Conservation (phyloP, 1,139 yeast species). For the Debaryomyces singareniensis region DNA sequence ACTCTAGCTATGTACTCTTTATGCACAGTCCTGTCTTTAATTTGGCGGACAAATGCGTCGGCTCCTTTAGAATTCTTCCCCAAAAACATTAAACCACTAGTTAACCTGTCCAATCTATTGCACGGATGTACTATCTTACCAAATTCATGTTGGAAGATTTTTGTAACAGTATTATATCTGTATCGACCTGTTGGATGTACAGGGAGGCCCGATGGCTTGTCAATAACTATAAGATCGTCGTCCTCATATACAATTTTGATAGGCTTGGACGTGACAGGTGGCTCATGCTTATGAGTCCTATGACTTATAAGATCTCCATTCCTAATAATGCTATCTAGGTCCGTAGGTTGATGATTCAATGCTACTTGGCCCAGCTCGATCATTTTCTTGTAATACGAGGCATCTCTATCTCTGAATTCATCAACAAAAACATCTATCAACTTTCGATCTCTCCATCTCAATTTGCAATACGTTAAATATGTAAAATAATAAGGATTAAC, state of each 20-base stretch:
- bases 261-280: conserved; percentile 70
- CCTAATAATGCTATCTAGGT: conserved; percentile 56
- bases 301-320: conserved; percentile 87
- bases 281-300: conserved; percentile 83
- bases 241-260: conserved; percentile 75
- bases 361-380: conserved; percentile 70
- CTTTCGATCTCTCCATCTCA: conserved; percentile 82
- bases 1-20: conserved; percentile 89
- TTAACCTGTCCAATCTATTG: conserved; percentile 82
- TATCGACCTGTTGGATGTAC: conserved; percentile 96
- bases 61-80: conserved; percentile 84
- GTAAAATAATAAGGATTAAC: conserved; percentile 86
- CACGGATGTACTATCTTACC: conserved; percentile 76
- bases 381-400: conserved; percentile 60
- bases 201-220: conserved; percentile 93
- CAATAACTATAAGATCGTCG: conserved; percentile 75
- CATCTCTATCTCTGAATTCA: conserved; percentile 81
- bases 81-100: conserved; percentile 91
- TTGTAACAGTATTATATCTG: conserved; percentile 82
- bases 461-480: conserved; percentile 84
- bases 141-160: conserved; percentile 63
- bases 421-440: conserved; percentile 71
- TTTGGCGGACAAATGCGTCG: conserved; percentile 65
- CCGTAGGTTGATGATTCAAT: conserved; percentile 61
- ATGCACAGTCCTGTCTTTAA: conserved; percentile 66